Evolutionary conservation across 331 rosid genomes (phyloP).

Genomic region (Malus hybrid): DNA sequence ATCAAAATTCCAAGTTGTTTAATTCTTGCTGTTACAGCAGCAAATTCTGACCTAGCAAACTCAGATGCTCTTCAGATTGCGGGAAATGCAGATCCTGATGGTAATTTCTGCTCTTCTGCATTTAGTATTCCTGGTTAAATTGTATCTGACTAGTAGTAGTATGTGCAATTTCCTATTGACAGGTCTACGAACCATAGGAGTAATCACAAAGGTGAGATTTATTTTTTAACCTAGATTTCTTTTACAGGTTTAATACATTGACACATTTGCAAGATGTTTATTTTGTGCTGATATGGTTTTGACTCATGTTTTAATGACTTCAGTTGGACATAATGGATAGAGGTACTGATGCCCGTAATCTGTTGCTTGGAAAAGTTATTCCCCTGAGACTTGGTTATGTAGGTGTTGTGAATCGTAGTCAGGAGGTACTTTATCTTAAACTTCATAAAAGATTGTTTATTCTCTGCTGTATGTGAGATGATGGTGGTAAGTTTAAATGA

Average conservation of each 20-base stretch:
- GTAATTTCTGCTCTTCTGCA: slow-evolving; percentile 20
- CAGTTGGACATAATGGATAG: slow-evolving; percentile 99
- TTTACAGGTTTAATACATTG: not conserved
- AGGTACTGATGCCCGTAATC: slow-evolving; percentile 96
- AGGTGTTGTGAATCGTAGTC: slow-evolving; percentile 95
- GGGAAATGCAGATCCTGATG: slow-evolving; percentile 97
- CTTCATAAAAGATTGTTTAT: not conserved
- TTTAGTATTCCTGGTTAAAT: not conserved
- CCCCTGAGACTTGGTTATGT: slow-evolving; percentile 94
- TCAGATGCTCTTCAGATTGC: slow-evolving; percentile 99
- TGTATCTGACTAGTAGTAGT: not conserved
- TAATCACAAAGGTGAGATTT: slow-evolving; percentile 76
- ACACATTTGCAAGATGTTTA: not conserved
- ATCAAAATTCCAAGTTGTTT: slow-evolving; percentile 75
- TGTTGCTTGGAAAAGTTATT: slow-evolving; percentile 81
- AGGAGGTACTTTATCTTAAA: slow-evolving; percentile 63
- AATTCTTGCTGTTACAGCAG: slow-evolving; percentile 92
- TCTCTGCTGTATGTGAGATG: not conserved
- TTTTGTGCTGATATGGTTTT: slow-evolving; percentile 26
- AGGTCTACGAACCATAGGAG: slow-evolving; percentile 95
- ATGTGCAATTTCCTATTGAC: slow-evolving; percentile 17
- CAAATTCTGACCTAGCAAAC: slow-evolving; percentile 95
- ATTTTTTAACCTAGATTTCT: slow-evolving; percentile 3
- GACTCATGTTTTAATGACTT: not conserved
- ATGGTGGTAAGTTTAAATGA: not conserved